Evolutionary conservation across 306 rosid genomes (phyloP).

Genomic region (Abrus pulchellus): DNA sequence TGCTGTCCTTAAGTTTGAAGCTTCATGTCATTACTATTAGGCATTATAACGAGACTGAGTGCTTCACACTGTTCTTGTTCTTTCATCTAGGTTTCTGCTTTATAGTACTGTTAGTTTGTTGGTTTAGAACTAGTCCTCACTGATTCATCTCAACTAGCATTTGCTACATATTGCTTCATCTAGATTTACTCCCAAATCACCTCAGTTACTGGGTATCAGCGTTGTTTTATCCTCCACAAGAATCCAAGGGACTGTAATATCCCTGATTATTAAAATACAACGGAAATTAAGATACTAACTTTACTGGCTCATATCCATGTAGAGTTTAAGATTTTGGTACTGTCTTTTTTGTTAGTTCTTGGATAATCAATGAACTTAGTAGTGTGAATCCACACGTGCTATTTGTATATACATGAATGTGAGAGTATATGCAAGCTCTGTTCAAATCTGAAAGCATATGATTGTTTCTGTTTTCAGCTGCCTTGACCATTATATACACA

Average conservation of each 20-base stretch:
- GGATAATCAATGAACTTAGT: background rate
- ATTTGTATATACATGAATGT: conserved; percentile 23
- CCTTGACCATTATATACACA: background rate
- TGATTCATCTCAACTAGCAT: background rate
- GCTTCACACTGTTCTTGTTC: background rate
- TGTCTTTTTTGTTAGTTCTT: conserved; percentile 18
- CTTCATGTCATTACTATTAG: conserved; percentile 5
- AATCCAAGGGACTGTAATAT: conserved; percentile 3
- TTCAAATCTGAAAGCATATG: conserved; percentile 25
- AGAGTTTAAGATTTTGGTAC: conserved; percentile 10
- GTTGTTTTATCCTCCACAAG: conserved; percentile 8
- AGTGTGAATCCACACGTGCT: background rate
- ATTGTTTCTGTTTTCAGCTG: conserved; percentile 8
- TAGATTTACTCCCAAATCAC: conserved; percentile 7
- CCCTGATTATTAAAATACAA: background rate
- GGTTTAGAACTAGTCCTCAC: conserved; percentile 20
- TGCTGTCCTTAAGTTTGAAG: conserved; percentile 16
- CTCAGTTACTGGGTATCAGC: conserved; percentile 1
- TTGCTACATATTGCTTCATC: background rate
- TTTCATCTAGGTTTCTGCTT: conserved; percentile 25
- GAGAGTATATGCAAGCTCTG: background rate
- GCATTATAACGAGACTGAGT: conserved; percentile 5
- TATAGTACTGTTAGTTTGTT: conserved; percentile 32
- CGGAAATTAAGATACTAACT: conserved; percentile 4
- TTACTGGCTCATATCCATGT: background rate